Conservation (phyloP, 2,329 filamentous ascomycete genomes). For the Xylaria sp. region DNA sequence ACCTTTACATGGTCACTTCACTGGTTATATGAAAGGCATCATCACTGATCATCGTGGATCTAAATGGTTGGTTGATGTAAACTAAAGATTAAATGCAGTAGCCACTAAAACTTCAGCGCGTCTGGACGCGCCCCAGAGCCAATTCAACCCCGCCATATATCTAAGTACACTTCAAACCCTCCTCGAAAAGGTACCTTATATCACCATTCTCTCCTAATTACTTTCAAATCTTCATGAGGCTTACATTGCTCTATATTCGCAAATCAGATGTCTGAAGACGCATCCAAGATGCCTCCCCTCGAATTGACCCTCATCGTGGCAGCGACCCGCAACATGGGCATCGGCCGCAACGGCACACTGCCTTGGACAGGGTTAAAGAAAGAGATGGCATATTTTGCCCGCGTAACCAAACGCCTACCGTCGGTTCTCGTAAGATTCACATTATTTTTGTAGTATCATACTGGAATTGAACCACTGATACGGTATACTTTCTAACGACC, state of each 20-base stretch:
- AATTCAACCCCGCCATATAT: conserved; percentile 22
- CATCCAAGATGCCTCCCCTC: conserved; percentile 41
- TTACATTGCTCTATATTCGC: background rate
- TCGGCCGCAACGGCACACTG: conserved; percentile 80
- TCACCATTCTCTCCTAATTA: background rate
- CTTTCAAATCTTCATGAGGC: background rate
- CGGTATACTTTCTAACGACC: conserved; percentile 1
- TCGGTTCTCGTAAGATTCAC: conserved; percentile 49
- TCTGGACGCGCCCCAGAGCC: conserved; percentile 11
- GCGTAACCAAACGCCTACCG: conserved; percentile 79
- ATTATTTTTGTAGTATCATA: no score
- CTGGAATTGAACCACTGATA: background rate
- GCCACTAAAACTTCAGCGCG: conserved; percentile 30
- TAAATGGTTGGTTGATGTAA: background rate
- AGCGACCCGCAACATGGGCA: conserved; percentile 90
- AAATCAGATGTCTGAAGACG: conserved; percentile 28
- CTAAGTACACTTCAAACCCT: background rate
- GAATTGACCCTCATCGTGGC: conserved; percentile 92
- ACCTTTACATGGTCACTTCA: no score
- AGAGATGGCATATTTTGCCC: conserved; percentile 95
- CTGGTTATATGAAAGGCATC: background rate
- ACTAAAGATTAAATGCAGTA: background rate
- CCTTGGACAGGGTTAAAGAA: conserved; percentile 90
- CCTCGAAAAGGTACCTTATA: background rate
- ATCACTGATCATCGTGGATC: background rate